Evolutionary conservation across 352 stramenopile genomes (phyloP).

Genomic region (Blastocystis sp.): DNA sequence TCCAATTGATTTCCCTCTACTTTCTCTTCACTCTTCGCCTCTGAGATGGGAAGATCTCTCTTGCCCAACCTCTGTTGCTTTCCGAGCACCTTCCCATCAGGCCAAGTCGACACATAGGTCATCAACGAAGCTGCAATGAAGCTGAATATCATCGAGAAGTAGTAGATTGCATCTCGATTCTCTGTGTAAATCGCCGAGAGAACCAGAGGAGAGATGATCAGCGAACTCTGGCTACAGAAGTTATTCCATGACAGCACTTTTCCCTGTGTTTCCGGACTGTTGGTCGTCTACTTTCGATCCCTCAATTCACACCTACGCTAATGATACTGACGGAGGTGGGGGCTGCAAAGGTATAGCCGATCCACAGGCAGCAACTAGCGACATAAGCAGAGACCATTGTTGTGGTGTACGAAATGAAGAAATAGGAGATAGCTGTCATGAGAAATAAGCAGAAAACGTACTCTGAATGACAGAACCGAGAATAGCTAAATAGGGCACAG

Average conservation of each 20-base stretch:
- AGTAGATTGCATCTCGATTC: conserved; percentile 29
- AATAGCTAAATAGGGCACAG: not conserved
- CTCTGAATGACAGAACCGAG: not conserved
- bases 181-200: conserved; percentile 5
- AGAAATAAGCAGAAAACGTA: not conserved
- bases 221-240: conserved; percentile 22
- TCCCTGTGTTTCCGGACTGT: not conserved
- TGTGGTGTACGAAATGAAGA: not conserved
- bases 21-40: not conserved
- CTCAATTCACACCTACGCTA: not conserved
- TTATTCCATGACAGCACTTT: conserved; percentile 27
- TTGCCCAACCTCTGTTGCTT: not conserved
- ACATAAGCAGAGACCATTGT: not conserved
- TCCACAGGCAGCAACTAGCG: not conserved
- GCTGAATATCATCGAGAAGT: not conserved
- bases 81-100: not conserved
- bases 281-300: not conserved
- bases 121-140: not conserved
- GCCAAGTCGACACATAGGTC: not conserved
- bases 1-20: not conserved
- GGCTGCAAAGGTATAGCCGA: not conserved
- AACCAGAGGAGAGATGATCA: conserved; percentile 22
- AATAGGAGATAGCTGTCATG: not conserved
- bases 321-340: conserved; percentile 21
- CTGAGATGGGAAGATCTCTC: not conserved